Base-by-base conservation (phyloP, 2,329 filamentous ascomycete species). In the Colletotrichum camelliae region DNA sequence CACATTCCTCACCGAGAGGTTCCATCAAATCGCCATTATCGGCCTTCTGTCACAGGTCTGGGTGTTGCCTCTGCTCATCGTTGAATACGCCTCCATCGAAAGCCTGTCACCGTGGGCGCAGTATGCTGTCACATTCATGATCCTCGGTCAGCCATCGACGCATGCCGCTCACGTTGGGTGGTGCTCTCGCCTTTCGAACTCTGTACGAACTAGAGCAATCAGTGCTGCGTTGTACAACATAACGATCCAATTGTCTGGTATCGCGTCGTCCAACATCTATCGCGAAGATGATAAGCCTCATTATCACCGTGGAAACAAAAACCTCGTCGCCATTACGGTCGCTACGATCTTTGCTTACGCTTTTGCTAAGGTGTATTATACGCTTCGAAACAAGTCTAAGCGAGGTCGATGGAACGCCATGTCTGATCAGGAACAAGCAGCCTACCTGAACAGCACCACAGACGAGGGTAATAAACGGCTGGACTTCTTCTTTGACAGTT, bases 171-270 rank as follows among this genome's bases (percentile, higher is more conserved):
- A 67, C n/a, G 52, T 68, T 1, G 90, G 89, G 1, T 88, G 90
- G 82, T 89, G 87, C 2, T 90, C 88, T 2, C 86, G 90, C 60
- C 93, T 93, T 78, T 87, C 90, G 0, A 90, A 91, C 67, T 88
- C 88, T 4, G 91, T 93, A 1, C 85, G 90, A 7, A 91, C 90
- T 6, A 83, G 91, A 12, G 89, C 91, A 0, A 88, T 93, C 3
- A 88, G 89, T 1, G 88, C 88, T 1, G 90, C 89, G 1, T 81
- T 91, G 16, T 92, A 92, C 81, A 92, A 92, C 77, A 85, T 85
- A 81, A 82, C 78, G 43, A 81, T 83, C 7, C 81, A 84, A 83
- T 79, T 79, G 3, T 79, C 81, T 8, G 79, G 77, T 35, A 84
- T 86, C 16, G 83, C 83, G 27, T 76, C 79, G 2, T 78, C 81